phyloP scores from a whole-genome alignment of 2,329 filamentous ascomycete genomes.

The Madurella fahalii region DNA sequence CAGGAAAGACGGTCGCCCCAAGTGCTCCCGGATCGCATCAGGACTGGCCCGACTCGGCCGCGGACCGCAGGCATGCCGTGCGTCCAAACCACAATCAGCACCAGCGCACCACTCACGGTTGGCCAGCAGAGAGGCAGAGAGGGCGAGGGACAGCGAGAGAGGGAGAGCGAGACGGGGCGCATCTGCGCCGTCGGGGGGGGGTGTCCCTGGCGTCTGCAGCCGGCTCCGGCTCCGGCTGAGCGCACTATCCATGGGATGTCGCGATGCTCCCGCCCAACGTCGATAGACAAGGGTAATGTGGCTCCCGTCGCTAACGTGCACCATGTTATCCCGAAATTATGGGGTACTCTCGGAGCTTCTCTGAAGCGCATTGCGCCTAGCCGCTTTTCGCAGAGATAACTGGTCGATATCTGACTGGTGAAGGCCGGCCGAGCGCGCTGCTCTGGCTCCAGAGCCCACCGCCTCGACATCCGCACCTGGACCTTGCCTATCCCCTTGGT shows the following conservation, averaged over 20 bases:
- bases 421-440: slow-evolving; percentile 16
- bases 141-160: too few species aligned
- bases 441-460: slow-evolving; percentile 17
- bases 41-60: slow-evolving; percentile 19
- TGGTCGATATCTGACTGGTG: slow-evolving; percentile 37
- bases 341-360: slow-evolving; percentile 22
- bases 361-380: slow-evolving; percentile 31
- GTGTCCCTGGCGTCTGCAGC: slow-evolving; percentile 6
- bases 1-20: slow-evolving; percentile 21
- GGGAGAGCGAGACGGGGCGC: not conserved
- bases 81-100: slow-evolving; percentile 1
- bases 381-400: slow-evolving; percentile 32
- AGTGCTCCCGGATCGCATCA: slow-evolving; percentile 21
- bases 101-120: slow-evolving; percentile 3
- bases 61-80: not conserved
- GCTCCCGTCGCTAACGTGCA: slow-evolving; percentile 30
- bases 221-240: slow-evolving; percentile 17
- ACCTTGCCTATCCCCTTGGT: slow-evolving; percentile 18
- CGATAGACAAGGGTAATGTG: slow-evolving; percentile 27
- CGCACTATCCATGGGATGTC: slow-evolving; percentile 14
- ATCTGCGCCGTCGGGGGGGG: slow-evolving; percentile 18
- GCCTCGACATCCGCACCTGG: slow-evolving; percentile 19
- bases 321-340: slow-evolving; percentile 38
- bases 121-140: slow-evolving; percentile 2
- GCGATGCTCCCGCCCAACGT: slow-evolving; percentile 23